Evolutionary conservation across 805 yeast species (phyloP).

Genomic region (Cyberlindnera euphorbiiphila): DNA sequence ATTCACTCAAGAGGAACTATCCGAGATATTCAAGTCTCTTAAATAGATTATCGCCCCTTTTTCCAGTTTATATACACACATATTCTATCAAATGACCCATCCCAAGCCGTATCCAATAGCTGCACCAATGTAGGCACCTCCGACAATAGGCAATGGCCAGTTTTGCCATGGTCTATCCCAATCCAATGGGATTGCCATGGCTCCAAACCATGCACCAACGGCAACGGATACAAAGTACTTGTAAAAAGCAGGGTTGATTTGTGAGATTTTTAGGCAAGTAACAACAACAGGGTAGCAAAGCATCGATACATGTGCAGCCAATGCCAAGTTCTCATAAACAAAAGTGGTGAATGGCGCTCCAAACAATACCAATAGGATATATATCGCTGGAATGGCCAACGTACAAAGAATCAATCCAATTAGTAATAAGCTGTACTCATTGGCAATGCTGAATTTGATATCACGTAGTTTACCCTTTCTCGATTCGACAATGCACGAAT

Average conservation of each 20-base stretch:
- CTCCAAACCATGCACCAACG: constrained; percentile 89
- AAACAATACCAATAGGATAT: constrained; percentile 48
- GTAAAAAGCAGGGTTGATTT: constrained; percentile 23
- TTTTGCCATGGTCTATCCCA: constrained; percentile 98
- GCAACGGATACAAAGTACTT: constrained; percentile 32
- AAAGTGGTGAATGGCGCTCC: constrained; percentile 75
- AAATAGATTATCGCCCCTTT: constrained; percentile 3
- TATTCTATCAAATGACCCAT: constrained; percentile 24
- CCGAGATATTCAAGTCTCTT: constrained; percentile 14
- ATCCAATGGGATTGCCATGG: constrained; percentile 88
- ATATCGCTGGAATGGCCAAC: constrained; percentile 27
- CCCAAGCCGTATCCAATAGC: constrained; percentile 52
- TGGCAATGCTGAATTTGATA: constrained; percentile 4
- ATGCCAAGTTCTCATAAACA: constrained; percentile 49
- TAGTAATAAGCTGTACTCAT: constrained; percentile 12
- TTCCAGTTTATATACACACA: constrained; percentile 1
- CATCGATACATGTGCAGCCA: constrained; percentile 59
- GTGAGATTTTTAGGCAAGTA: constrained; percentile 47
- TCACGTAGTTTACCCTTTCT: constrained; percentile 9
- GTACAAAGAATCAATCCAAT: constrained; percentile 15
- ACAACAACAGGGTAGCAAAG: constrained; percentile 64
- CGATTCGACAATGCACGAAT: constrained; percentile 4
- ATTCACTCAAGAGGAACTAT: constrained; percentile 15
- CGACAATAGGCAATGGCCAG: constrained; percentile 87
- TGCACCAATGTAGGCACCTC: constrained; percentile 76